Evolutionary conservation across 1,284 basidiomycete species (phyloP).

Genomic region (Pterula multifida): DNA sequence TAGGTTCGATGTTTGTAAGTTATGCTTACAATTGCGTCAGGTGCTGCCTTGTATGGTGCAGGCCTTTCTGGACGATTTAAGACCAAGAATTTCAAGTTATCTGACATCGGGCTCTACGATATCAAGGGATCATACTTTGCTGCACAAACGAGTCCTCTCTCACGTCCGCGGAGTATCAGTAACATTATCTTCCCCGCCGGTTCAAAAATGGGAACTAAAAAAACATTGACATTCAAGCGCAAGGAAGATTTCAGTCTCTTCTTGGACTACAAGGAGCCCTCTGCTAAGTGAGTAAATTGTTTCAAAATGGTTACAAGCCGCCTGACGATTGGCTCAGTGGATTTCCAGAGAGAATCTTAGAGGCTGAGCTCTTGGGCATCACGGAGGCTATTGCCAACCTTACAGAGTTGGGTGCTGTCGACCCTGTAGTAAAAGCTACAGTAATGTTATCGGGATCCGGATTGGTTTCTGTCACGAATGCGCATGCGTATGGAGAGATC

Average conservation of each 20-base stretch:
- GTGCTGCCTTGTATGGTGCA: slow-evolving; percentile 89
- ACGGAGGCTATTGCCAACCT: slow-evolving; percentile 62
- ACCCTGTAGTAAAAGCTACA: slow-evolving; percentile 73
- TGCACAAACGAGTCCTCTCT: slow-evolving; percentile 33
- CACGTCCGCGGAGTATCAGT: slow-evolving; percentile 57
- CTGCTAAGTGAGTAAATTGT: slow-evolving; percentile 37
- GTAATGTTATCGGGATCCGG: slow-evolving; percentile 76
- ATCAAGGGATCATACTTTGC: slow-evolving; percentile 69
- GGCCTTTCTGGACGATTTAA: slow-evolving; percentile 85
- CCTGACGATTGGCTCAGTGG: slow-evolving; percentile 25
- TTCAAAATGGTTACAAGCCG: neutral
- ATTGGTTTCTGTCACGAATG: slow-evolving; percentile 68
- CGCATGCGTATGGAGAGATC: slow-evolving; percentile 62
- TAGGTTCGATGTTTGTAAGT: neutral
- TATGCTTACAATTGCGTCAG: slow-evolving; percentile 17
- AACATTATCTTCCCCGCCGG: slow-evolving; percentile 66
- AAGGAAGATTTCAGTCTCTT: slow-evolving; percentile 67
- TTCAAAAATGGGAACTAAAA: slow-evolving; percentile 67
- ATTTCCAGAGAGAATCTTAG: slow-evolving; percentile 57
- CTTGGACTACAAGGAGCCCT: slow-evolving; percentile 55
- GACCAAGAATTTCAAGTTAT: slow-evolving; percentile 87
- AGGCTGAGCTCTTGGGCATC: slow-evolving; percentile 58
- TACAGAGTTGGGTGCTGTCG: slow-evolving; percentile 57
- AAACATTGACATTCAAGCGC: slow-evolving; percentile 74
- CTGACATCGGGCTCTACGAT: slow-evolving; percentile 63